These are phyloP conservation scores for Cymbopogon flexuosus DNA, from an alignment of 202 grass and related monocot genomes.

Conservation along the genomic window DNA sequence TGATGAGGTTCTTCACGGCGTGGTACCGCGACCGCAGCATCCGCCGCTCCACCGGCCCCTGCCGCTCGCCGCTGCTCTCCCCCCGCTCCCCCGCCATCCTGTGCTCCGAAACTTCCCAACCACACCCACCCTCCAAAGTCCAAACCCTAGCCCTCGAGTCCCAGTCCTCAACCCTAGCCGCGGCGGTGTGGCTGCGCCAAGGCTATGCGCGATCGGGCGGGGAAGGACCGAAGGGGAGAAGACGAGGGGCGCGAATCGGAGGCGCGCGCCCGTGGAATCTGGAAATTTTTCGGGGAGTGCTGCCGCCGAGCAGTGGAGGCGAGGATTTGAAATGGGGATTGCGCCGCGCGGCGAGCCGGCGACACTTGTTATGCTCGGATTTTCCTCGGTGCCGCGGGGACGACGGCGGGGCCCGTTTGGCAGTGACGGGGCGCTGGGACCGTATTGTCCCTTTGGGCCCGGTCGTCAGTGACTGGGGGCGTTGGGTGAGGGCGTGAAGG, in stretches of 20 bases:
- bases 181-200: background rate
- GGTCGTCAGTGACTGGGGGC: background rate
- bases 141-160: background rate
- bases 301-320: background rate
- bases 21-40: conserved; percentile 75
- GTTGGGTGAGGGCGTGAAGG: background rate
- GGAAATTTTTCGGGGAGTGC: background rate
- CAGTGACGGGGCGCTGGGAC: background rate
- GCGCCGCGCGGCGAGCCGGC: too few relatives aligned
- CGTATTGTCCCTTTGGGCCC: background rate
- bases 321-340: conserved; percentile 4
- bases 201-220: background rate
- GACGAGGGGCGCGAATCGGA: background rate
- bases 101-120: background rate
- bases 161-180: background rate
- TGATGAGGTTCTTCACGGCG: conserved; percentile 72
- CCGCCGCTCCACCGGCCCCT: conserved; percentile 54
- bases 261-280: background rate
- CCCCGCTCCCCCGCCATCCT: conserved; percentile 3
- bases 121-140: background rate
- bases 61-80: conserved; percentile 1
- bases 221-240: too few relatives aligned
- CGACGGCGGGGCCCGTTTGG: background rate
- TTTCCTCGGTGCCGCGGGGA: background rate
- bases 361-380: background rate